Conservation (phyloP, 1,139 yeast genomes). For the Saccharomycopsis phalli region DNA sequence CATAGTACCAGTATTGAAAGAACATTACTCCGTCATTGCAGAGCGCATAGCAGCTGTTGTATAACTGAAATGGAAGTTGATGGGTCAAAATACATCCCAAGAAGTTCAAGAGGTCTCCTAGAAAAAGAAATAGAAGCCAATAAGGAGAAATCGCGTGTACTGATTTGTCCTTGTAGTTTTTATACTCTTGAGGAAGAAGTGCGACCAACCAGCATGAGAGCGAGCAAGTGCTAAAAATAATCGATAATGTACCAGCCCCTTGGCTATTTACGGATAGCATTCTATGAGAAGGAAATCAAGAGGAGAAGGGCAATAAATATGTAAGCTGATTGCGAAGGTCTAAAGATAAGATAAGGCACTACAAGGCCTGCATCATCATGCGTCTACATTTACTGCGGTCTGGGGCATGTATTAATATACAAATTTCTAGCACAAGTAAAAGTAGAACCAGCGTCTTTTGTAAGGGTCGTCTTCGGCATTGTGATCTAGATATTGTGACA, state of each 20-base stretch:
- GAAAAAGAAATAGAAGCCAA: conserved; percentile 68
- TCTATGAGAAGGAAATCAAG: no score
- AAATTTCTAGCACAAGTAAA: conserved; percentile 8
- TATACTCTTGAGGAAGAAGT: conserved; percentile 75
- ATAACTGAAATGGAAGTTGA: conserved; percentile 68
- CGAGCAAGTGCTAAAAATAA: conserved; percentile 27
- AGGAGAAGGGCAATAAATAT: no score
- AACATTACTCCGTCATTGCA: conserved; percentile 63
- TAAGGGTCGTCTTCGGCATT: no score
- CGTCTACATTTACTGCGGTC: no score
- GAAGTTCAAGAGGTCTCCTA: conserved; percentile 77
- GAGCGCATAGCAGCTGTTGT: conserved; percentile 67
- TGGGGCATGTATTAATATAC: no score
- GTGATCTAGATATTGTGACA: no score
- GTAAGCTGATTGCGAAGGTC: no score
- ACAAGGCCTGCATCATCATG: no score
- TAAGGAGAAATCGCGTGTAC: conserved; percentile 83
- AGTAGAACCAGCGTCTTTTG: conserved; percentile 16
- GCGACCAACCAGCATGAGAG: conserved; percentile 74
- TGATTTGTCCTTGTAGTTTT: conserved; percentile 66
- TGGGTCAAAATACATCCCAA: conserved; percentile 72
- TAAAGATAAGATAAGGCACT: no score
- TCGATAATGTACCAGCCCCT: conserved; percentile 4
- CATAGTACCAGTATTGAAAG: conserved; percentile 71
- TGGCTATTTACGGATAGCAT: no score